Evolutionary conservation across 129 eudicot species (phyloP).

Genomic region (Centella asiatica): DNA sequence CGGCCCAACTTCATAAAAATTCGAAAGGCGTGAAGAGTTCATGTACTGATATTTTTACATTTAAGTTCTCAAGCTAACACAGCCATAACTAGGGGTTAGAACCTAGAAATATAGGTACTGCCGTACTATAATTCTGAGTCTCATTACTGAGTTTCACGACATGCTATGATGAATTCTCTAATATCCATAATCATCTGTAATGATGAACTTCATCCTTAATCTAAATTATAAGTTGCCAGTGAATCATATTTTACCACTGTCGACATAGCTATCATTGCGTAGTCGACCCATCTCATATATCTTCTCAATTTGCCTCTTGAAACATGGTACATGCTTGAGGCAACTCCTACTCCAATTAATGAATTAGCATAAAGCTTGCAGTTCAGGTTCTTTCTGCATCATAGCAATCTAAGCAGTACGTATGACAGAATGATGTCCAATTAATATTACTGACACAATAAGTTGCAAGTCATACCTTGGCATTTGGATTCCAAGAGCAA

Average conservation of each 20-base stretch:
- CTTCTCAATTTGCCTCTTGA: slow-evolving; percentile 76
- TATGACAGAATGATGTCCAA: not conserved
- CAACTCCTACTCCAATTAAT: slow-evolving; percentile 90
- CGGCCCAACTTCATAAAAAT: no score
- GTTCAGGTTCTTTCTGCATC: slow-evolving; percentile 75
- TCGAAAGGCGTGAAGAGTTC: no score
- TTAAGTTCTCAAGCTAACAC: no score
- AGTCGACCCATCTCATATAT: slow-evolving; percentile 96
- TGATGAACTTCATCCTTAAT: not conserved
- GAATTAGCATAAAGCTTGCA: slow-evolving; percentile 90
- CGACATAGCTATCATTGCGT: slow-evolving; percentile 95
- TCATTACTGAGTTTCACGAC: no score
- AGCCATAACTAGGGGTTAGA: no score
- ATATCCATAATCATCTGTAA: not conserved
- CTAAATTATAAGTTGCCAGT: not conserved
- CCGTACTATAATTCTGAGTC: no score
- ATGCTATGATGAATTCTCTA: not conserved
- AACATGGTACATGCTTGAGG: slow-evolving; percentile 87
- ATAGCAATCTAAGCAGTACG: slow-evolving; percentile 8
- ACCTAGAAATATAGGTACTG: no score
- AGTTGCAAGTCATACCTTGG: slow-evolving; percentile 52
- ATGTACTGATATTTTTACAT: no score
- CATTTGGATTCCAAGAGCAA: slow-evolving; percentile 74
- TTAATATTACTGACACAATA: not conserved
- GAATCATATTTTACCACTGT: slow-evolving; percentile 55